Conservation (phyloP, 352 stramenopile species). For the Pythium sukuiense region DNA sequence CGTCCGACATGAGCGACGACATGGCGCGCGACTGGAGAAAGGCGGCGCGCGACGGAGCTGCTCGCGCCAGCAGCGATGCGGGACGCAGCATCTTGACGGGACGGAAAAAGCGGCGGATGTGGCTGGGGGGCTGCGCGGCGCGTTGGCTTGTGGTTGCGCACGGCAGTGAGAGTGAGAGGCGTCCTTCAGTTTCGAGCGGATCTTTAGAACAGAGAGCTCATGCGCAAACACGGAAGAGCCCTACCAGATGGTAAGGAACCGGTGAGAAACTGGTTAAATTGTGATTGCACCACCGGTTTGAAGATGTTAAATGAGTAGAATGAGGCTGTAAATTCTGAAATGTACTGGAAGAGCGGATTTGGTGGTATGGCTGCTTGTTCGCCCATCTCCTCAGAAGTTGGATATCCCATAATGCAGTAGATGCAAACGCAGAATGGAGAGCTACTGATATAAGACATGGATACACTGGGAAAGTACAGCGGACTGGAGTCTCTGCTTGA, state of each 20-base stretch:
- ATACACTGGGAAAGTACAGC: background rate
- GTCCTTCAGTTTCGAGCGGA: conserved; percentile 9
- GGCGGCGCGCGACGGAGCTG: background rate
- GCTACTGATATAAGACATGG: background rate
- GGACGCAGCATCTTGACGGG: conserved; percentile 1
- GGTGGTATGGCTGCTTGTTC: background rate
- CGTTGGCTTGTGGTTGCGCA: conserved; percentile 1
- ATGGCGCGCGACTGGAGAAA: conserved; percentile 9
- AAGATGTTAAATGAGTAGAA: conserved; percentile 7
- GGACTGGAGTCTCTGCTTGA: background rate
- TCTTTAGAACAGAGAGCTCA: conserved; percentile 10
- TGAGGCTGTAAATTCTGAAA: background rate
- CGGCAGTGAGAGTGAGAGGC: background rate
- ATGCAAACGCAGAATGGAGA: background rate
- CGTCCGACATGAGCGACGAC: conserved; percentile 85
- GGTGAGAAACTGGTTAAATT: background rate
- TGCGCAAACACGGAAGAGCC: conserved; percentile 9
- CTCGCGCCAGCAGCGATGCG: background rate
- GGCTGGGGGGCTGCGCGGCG: background rate
- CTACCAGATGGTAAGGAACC: background rate
- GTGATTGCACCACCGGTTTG: conserved; percentile 1
- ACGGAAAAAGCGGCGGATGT: background rate
- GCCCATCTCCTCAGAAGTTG: background rate
- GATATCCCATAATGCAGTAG: background rate
- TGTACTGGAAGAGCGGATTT: background rate